Evolutionary conservation across 2,329 filamentous ascomycete species (phyloP).

Genomic region (Colletotrichum cordylinicola): DNA sequence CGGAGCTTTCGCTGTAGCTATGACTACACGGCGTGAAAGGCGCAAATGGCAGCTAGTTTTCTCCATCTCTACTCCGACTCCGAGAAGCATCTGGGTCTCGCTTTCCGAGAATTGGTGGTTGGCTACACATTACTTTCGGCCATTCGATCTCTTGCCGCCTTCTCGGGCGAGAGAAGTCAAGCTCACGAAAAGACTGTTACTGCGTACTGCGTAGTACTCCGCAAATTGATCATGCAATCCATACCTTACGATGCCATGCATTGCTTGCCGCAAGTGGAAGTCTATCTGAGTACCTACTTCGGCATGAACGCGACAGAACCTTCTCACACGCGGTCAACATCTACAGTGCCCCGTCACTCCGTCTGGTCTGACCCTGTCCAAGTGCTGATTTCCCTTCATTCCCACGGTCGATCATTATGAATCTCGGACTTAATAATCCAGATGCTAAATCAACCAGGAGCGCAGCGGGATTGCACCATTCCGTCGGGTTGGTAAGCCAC

Average conservation of each 20-base stretch:
- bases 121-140: background rate
- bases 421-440: background rate
- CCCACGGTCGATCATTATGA: background rate
- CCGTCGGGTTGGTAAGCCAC: background rate
- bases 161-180: background rate
- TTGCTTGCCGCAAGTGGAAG: background rate
- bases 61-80: background rate
- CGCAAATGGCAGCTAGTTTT: constrained; percentile 5
- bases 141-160: background rate
- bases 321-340: background rate
- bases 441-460: background rate
- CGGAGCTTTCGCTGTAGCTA: background rate
- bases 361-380: background rate
- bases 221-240: background rate
- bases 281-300: background rate
- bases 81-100: background rate
- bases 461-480: background rate
- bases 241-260: background rate
- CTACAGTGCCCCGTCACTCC: background rate
- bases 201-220: background rate
- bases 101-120: background rate
- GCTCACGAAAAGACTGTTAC: background rate
- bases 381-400: background rate
- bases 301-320: background rate
- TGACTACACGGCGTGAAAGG: constrained; percentile 5